Percentiles rank a stretch among this genome's conserved stretches.
These are phyloP conservation scores for Gossypium rotundifolium DNA, from an alignment of 345 rosid species.

Conservation along the genomic window DNA sequence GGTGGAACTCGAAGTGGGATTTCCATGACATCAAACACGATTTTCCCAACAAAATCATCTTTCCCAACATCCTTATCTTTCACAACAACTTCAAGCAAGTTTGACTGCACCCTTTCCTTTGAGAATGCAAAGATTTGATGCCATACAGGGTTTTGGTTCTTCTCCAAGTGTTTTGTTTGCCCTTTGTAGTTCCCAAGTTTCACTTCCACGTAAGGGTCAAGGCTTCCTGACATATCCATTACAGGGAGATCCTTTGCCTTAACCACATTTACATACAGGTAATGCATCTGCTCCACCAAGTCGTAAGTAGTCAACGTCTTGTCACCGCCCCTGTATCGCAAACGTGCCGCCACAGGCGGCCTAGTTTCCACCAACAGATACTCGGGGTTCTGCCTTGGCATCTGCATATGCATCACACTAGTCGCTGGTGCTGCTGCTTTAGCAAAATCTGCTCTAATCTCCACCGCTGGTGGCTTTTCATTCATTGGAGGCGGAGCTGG, in stretches of 20 bases:
- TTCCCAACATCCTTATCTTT: slow-evolving; percentile 76
- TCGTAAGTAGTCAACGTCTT: slow-evolving; percentile 76
- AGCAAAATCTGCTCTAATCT: slow-evolving; percentile 49
- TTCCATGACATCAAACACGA: slow-evolving; percentile 51
- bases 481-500: slow-evolving; percentile 19
- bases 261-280: slow-evolving; percentile 77
- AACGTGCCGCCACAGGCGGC: slow-evolving; percentile 79
- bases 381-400: slow-evolving; percentile 61
- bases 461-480: slow-evolving; percentile 23
- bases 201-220: slow-evolving; percentile 95
- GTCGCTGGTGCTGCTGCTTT: slow-evolving; percentile 32
- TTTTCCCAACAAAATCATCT: slow-evolving; percentile 74
- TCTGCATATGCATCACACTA: slow-evolving; percentile 50
- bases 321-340: slow-evolving; percentile 57
- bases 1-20: slow-evolving; percentile 84
- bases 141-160: slow-evolving; percentile 78
- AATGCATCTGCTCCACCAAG: slow-evolving; percentile 90
- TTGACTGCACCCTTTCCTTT: slow-evolving; percentile 73
- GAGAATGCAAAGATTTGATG: slow-evolving; percentile 91
- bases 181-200: slow-evolving; percentile 92
- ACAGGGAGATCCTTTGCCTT: slow-evolving; percentile 84
- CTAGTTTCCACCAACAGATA: slow-evolving; percentile 66
- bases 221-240: slow-evolving; percentile 79
- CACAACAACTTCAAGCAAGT: slow-evolving; percentile 63
- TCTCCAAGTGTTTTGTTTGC: slow-evolving; percentile 71